phyloP scores from a whole-genome alignment of 148 eudicot genomes.

The Chenopodium berlandieri region DNA sequence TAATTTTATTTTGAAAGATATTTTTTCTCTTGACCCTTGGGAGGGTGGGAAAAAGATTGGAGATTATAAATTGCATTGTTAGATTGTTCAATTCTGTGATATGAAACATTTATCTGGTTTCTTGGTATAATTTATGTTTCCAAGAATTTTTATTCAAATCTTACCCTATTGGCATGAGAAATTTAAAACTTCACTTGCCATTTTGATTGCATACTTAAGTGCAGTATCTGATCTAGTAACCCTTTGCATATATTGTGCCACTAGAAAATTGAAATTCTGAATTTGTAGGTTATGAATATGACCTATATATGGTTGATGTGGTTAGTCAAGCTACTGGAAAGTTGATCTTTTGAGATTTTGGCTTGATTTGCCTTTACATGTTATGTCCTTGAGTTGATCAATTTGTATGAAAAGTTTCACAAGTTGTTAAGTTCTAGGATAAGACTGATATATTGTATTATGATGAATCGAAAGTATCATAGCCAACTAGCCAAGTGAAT shows the following conservation, averaged over 20 bases:
- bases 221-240: too few species aligned
- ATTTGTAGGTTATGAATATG: too few species aligned
- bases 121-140: background rate
- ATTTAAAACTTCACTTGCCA: background rate
- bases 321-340: too few species aligned
- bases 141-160: background rate
- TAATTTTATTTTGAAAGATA: background rate
- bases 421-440: background rate
- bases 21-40: too few species aligned
- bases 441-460: too few species aligned
- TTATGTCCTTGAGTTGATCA: background rate
- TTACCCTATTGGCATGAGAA: too few species aligned
- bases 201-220: background rate
- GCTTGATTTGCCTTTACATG: background rate
- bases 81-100: background rate
- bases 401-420: background rate
- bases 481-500: background rate
- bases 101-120: background rate
- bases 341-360: conserved; percentile 4
- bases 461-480: background rate
- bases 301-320: too few species aligned
- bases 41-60: background rate
- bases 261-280: too few species aligned
- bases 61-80: background rate
- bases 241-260: too few species aligned